A percentile compares a stretch with the other conserved stretches of the same genome.
Conservation (phyloP, 2,329 filamentous ascomycete species). For the Scleromitrula shiraiana region DNA sequence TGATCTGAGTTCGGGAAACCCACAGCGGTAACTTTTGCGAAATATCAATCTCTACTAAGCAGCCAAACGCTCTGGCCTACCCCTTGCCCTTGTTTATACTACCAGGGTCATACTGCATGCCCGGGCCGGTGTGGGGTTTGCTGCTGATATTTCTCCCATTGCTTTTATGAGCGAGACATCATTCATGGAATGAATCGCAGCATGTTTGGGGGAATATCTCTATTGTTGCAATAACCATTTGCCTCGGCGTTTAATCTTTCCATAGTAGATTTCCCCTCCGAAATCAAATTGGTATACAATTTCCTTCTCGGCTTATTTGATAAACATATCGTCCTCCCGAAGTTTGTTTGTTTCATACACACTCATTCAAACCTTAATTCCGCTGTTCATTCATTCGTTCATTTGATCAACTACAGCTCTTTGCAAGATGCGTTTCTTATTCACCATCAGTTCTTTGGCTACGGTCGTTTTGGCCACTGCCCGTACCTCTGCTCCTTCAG, state of each 20-base stretch:
- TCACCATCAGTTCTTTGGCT: constrained; percentile 22
- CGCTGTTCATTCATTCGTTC: background rate
- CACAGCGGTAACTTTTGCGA: too few relatives aligned
- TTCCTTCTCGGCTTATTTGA: background rate
- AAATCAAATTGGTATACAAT: too few relatives aligned
- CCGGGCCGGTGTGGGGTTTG: background rate
- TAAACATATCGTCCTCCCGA: background rate
- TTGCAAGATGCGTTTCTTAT: constrained; percentile 21
- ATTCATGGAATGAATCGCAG: background rate
- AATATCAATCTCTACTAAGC: too few relatives aligned
- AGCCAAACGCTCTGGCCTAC: background rate
- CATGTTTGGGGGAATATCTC: background rate
- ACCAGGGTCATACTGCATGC: background rate
- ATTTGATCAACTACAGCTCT: background rate
- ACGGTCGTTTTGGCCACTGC: constrained; percentile 21
- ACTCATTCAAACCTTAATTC: background rate
- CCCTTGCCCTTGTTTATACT: background rate
- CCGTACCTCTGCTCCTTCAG: constrained; percentile 38
- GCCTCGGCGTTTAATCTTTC: background rate
- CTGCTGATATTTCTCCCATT: constrained; percentile 1
- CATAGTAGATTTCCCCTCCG: background rate
- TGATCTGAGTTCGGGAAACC: too few relatives aligned
- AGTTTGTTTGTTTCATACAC: background rate
- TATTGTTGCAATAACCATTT: too few relatives aligned
- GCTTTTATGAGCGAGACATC: background rate